Base-by-base conservation (phyloP, 768 basidiomycete species). In the Suillus discolor region DNA sequence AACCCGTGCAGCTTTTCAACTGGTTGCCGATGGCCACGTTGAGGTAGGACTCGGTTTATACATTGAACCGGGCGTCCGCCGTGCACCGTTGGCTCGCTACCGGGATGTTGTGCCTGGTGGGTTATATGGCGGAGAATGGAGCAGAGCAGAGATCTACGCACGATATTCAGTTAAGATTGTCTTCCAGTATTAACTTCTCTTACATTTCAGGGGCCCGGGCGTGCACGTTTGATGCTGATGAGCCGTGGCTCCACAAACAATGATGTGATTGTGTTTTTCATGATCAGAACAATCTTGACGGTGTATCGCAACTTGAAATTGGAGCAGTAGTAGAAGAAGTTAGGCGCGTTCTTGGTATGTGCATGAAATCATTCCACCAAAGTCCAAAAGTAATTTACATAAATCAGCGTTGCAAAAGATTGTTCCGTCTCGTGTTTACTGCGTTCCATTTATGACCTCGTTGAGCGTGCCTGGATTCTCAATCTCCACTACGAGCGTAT, bases 391-490 rank as follows among this genome's bases (percentile, higher is more conserved):
- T n/a, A 55, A 34, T 12, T 51, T 2, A 23, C 25, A 23, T 31
- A 6, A 36, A 44, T 36, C 57, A 84, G 80, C 68, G 6, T 67
- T 64, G 1, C 61, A 68, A 12, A 59, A 72, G 28, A 75, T 85
- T 38, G 65, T 69, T 51, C 84, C 82, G 0, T 66, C 71, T 18
- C 75, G 85, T 20, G 77, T 85, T 12, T 85, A 84, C 70, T 73
- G 76, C 8, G 82, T 84, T 4, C 73, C 82, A 3, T 88, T 82
- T 72, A 87, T 87, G 85, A 86, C 86, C 2, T 85, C 84, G 9
- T 79, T 87, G 66, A 87, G 87, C 70, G 84, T 84, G n/a, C 86
- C 87, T 1, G 85, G 85, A 31, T 83, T 87, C 70, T 86, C 84
- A 2, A 73, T 86, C 49, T 84, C 84, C 18, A 71, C 86, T 5